Percentiles rank a stretch among this genome's conserved stretches.
phyloP scores from a whole-genome alignment of 306 rosid species.

The Leucaena leucocephala region DNA sequence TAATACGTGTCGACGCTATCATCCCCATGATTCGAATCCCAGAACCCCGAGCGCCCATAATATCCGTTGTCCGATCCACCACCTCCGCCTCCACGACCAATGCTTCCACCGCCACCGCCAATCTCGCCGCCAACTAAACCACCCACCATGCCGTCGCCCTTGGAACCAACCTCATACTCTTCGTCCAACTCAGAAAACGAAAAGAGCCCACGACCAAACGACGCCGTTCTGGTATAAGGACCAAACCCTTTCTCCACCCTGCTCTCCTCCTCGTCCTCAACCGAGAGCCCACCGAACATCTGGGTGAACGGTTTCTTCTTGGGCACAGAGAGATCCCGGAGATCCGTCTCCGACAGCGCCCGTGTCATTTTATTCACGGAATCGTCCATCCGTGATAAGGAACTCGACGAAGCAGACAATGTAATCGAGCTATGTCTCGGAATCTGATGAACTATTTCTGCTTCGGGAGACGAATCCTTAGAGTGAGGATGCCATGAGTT shows the following conservation, averaged over 20 bases:
- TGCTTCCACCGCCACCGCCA: slow-evolving; percentile 32
- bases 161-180: slow-evolving; percentile 32
- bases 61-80: slow-evolving; percentile 59
- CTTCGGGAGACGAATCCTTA: slow-evolving; percentile 48
- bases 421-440: slow-evolving; percentile 43
- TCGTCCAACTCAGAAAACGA: slow-evolving; percentile 49
- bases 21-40: slow-evolving; percentile 60
- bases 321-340: slow-evolving; percentile 35
- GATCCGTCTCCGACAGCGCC: slow-evolving; percentile 55
- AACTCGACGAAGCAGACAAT: slow-evolving; percentile 38
- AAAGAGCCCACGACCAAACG: slow-evolving; percentile 48
- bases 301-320: slow-evolving; percentile 38
- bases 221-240: slow-evolving; percentile 45
- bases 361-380: slow-evolving; percentile 42
- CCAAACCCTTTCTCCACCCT: slow-evolving; percentile 7
- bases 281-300: slow-evolving; percentile 35
- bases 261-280: slow-evolving; percentile 41
- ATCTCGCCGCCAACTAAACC: slow-evolving; percentile 54
- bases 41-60: slow-evolving; percentile 52
- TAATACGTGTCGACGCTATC: slow-evolving; percentile 60
- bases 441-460: slow-evolving; percentile 44
- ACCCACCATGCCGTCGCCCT: slow-evolving; percentile 25
- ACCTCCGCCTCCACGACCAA: slow-evolving; percentile 29
- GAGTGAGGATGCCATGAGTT: slow-evolving; percentile 50
- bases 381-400: slow-evolving; percentile 34